phyloP scores from a whole-genome alignment of 352 stramenopile genomes.

The Phytophthora tentaculata region DNA sequence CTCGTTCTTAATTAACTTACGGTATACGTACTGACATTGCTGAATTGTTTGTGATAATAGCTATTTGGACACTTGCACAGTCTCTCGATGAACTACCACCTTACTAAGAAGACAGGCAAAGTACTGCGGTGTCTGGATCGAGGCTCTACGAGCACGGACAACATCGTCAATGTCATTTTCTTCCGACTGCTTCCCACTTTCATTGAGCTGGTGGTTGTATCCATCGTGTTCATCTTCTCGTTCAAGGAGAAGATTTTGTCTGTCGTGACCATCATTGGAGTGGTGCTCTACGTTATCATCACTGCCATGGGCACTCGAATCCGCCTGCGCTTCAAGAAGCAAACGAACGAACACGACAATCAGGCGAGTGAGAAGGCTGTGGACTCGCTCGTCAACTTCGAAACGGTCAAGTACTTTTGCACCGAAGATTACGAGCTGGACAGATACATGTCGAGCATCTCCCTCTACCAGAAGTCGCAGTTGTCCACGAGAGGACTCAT shows the following conservation, averaged over 20 bases:
- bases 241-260: slow-evolving; percentile 94
- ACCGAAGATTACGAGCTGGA: slow-evolving; percentile 92
- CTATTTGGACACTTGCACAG: slow-evolving; percentile 95
- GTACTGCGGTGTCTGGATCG: slow-evolving; percentile 93
- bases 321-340: slow-evolving; percentile 90
- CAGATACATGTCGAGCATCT: slow-evolving; percentile 81
- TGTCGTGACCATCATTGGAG: slow-evolving; percentile 87
- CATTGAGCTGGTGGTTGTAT: slow-evolving; percentile 94
- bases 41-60: slow-evolving; percentile 28
- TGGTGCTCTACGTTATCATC: slow-evolving; percentile 93
- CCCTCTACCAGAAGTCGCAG: slow-evolving; percentile 90
- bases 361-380: slow-evolving; percentile 95
- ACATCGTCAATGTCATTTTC: slow-evolving; percentile 97
- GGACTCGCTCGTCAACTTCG: slow-evolving; percentile 98
- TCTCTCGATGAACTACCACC: slow-evolving; percentile 97
- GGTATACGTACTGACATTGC: too few species aligned
- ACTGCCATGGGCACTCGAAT: slow-evolving; percentile 86
- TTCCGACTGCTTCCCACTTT: slow-evolving; percentile 95
- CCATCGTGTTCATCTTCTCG: slow-evolving; percentile 86
- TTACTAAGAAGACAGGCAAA: slow-evolving; percentile 97
- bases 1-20: too few species aligned
- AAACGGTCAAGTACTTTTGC: slow-evolving; percentile 98
- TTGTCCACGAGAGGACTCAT: slow-evolving; percentile 92
- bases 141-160: slow-evolving; percentile 87
- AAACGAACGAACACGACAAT: slow-evolving; percentile 95